phyloP scores from a whole-genome alignment of 345 rosid genomes.

The Turritis glabra region DNA sequence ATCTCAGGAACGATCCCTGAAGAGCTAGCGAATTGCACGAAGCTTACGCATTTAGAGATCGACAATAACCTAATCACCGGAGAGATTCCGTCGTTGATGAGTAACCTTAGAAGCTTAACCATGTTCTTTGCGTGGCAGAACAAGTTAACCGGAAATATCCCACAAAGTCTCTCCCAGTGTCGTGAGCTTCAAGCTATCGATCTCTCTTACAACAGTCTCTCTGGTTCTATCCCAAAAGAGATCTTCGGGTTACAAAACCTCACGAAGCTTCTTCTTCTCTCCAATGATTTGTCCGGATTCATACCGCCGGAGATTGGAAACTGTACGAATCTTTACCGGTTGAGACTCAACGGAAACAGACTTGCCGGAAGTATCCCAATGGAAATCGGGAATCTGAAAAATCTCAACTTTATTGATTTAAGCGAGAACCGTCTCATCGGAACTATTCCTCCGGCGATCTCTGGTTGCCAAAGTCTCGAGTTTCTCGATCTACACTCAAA shows the following conservation, averaged over 20 bases:
- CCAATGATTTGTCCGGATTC: conserved; percentile 64
- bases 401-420: conserved; percentile 72
- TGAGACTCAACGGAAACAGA: conserved; percentile 63
- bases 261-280: conserved; percentile 77
- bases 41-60: conserved; percentile 69
- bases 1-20: conserved; percentile 73
- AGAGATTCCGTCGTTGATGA: conserved; percentile 63
- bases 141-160: conserved; percentile 75
- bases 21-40: conserved; percentile 55
- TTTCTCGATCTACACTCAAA: conserved; percentile 85
- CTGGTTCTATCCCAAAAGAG: conserved; percentile 75
- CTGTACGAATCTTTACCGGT: conserved; percentile 62
- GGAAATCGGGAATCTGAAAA: conserved; percentile 59
- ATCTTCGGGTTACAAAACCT: conserved; percentile 64
- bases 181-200: conserved; percentile 72
- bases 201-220: conserved; percentile 67
- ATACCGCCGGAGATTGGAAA: conserved; percentile 72
- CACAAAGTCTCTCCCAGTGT: conserved; percentile 61
- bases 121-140: conserved; percentile 83
- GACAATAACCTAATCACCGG: conserved; percentile 85
- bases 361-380: conserved; percentile 60
- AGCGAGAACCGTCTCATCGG: conserved; percentile 69
- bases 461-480: conserved; percentile 64
- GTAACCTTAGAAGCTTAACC: conserved; percentile 59
- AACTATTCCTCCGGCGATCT: conserved; percentile 54